A percentile compares a stretch with the other conserved stretches of the same genome.
phyloP scores from a whole-genome alignment of 2,329 filamentous ascomycete species.

The Periconia digitata region DNA sequence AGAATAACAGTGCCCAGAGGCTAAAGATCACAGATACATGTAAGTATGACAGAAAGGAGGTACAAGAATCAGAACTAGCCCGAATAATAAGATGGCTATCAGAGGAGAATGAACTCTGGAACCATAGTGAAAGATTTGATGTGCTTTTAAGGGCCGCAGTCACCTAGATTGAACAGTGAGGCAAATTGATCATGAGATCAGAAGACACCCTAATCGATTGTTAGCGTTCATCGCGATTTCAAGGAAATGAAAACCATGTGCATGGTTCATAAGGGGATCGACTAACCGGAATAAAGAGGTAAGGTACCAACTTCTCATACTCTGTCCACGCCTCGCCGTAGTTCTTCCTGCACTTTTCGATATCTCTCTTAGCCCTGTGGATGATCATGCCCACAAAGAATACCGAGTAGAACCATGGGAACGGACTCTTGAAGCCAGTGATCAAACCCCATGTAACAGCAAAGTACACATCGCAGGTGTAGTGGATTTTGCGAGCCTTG shows the following conservation, averaged over 20 bases:
- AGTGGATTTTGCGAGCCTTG: conserved; percentile 77
- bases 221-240: no score
- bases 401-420: conserved; percentile 85
- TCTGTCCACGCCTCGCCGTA: conserved; percentile 82
- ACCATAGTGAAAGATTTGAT: no score
- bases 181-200: neutral
- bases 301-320: conserved; percentile 79
- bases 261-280: no score
- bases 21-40: neutral
- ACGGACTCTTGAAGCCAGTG: conserved; percentile 76
- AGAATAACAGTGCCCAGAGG: neutral
- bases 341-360: conserved; percentile 72
- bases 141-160: no score
- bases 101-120: no score
- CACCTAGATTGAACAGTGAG: no score
- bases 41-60: neutral
- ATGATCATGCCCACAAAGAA: conserved; percentile 82
- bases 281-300: conserved; percentile 74
- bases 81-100: no score
- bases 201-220: neutral
- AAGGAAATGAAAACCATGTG: no score
- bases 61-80: neutral
- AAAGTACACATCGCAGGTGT: conserved; percentile 79
- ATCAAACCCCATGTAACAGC: conserved; percentile 78
- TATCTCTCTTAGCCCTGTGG: conserved; percentile 75